Evolutionary conservation across 2,329 filamentous ascomycete species (phyloP), one percentile per base, ranked within the genome.

Genomic region (Aspergillus sp.): DNA sequence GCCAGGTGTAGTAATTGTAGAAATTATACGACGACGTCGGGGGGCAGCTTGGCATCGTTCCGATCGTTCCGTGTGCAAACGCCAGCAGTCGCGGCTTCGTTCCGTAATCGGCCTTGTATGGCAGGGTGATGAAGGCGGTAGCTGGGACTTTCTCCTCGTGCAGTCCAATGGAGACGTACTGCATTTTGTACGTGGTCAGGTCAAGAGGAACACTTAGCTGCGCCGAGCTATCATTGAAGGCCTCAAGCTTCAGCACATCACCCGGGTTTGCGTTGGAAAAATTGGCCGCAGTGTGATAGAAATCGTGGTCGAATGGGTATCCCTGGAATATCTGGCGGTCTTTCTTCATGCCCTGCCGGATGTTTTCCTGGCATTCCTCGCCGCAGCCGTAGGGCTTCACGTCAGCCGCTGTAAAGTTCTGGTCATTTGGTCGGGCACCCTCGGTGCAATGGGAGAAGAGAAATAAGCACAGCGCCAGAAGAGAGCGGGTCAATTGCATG

Each of bases 261-360:
- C 37, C 37, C 8, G 37, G 35, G 4, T 30, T 19, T 8, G 37
- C 37, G 3, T 10, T 2, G 13, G 25, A 29, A 26, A 40, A 40
- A n/a, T 35, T 35, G 20, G 15, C n/a, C 12, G 37, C 35, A 3
- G 32, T 40, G 14, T 24, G 31, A 24, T 40, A 40, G 15, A 40
- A 40, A 15, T 27, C 32, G 11, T 29, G 30, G 16, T 37, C 35
- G 16, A 35, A 38, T 22, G 19, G 19, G 12, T 32, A 26, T 8
- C 24, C 17, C 6, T 29, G 26, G 26, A 36, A 31, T 15, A 33
- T n/a, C 16, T 24, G 24, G 20, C 46, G 54, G 37, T 35, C 34
- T 16, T 27, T 11, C 16, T 30, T 15, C 17, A 16, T 11, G 10
- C 15, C 28, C n/a, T 12, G 11, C 11, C 17, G 15, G 14, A 30